Conservation (phyloP, 495 filamentous ascomycete genomes). For the Trichoderma asperelloides region DNA sequence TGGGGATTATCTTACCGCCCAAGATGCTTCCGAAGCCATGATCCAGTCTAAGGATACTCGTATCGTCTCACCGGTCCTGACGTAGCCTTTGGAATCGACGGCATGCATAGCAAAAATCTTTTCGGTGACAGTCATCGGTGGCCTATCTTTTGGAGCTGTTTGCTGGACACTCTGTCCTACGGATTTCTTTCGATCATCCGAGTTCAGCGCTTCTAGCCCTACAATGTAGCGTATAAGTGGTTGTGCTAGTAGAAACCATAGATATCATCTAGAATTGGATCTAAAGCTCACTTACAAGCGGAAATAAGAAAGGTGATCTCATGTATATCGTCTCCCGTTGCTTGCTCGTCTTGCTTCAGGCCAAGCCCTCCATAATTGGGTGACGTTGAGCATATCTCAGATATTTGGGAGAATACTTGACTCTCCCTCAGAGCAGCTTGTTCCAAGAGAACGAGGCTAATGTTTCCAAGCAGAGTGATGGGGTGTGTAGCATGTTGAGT, state of each 20-base stretch:
- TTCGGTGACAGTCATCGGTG: constrained; percentile 33
- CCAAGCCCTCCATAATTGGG: constrained; percentile 9
- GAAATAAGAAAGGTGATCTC: constrained; percentile 10
- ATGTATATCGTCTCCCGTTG: not conserved
- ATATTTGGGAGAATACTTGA: not conserved
- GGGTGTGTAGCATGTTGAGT: not conserved
- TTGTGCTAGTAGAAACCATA: not conserved
- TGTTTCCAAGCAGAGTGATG: not conserved
- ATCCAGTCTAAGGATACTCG: constrained; percentile 36
- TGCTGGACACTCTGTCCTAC: constrained; percentile 7
- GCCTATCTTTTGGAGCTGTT: constrained; percentile 18
- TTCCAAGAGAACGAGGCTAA: not conserved
- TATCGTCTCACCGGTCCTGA: constrained; percentile 31
- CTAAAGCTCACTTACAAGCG: not conserved
- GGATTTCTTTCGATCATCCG: constrained; percentile 20
- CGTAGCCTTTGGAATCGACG: constrained; percentile 22
- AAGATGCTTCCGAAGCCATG: constrained; percentile 32
- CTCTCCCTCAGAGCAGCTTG: not conserved
- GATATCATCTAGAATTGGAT: not conserved
- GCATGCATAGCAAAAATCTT: constrained; percentile 37
- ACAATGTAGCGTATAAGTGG: constrained; percentile 16
- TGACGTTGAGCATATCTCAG: not conserved
- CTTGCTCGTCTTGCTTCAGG: not conserved
- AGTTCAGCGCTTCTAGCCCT: constrained; percentile 34
- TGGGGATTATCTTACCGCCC: constrained; percentile 21